A percentile compares a stretch with the other conserved stretches of the same genome.
These are phyloP conservation scores for Medicago ruthenica DNA, from an alignment of 306 rosid genomes.

Conservation along the genomic window DNA sequence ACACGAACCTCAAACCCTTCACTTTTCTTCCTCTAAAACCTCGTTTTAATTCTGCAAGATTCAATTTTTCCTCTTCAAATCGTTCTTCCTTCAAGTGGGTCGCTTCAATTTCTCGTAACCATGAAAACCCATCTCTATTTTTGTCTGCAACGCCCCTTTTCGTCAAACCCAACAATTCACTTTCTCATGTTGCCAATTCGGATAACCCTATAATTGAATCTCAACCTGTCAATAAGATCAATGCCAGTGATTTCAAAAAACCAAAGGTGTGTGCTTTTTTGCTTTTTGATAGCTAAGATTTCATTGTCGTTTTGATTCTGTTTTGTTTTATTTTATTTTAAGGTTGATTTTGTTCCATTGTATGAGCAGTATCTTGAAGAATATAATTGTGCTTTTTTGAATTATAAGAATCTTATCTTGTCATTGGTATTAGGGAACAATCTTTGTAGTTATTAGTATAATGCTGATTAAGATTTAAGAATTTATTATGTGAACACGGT, in stretches of 20 bases:
- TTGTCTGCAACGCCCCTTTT: constrained; percentile 37
- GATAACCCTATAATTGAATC: constrained; percentile 43
- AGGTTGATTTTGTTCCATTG: constrained; percentile 1
- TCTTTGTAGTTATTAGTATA: not conserved
- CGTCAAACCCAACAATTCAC: constrained; percentile 36
- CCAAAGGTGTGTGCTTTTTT: constrained; percentile 60
- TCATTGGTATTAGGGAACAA: constrained; percentile 7
- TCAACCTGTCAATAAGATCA: constrained; percentile 49
- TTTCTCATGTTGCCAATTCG: constrained; percentile 37
- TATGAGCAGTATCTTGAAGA: not conserved
- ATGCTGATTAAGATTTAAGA: constrained; percentile 11
- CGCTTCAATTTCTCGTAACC: constrained; percentile 50
- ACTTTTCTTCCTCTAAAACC: constrained; percentile 45
- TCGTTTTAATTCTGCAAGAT: constrained; percentile 52
- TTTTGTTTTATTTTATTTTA: not conserved
- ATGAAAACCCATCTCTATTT: constrained; percentile 47
- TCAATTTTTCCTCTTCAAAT: constrained; percentile 43
- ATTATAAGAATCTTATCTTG: constrained; percentile 6
- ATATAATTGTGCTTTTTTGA: constrained; percentile 21
- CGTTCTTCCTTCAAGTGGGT: constrained; percentile 42
- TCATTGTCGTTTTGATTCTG: too few relatives aligned
- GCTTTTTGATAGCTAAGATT: not conserved
- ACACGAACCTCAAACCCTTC: constrained; percentile 45
- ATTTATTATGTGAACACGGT: constrained; percentile 3
- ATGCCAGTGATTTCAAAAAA: constrained; percentile 37